Evolutionary conservation across 2,329 filamentous ascomycete species (phyloP), one percentile per base, ranked within the genome.

Genomic region (Talaromyces atroroseus): DNA sequence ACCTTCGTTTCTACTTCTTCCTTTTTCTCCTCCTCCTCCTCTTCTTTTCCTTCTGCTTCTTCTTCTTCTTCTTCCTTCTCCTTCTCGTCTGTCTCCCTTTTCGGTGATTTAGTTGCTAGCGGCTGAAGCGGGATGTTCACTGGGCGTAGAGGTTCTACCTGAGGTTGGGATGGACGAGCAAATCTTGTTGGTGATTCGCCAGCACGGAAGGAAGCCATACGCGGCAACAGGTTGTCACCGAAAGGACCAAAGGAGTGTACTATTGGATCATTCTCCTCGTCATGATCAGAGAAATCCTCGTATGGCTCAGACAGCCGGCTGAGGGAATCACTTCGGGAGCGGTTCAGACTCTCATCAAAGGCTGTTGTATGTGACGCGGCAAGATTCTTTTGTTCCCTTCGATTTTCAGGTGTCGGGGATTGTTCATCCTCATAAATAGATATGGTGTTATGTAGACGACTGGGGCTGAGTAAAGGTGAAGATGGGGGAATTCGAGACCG

Each of bases 221-320:
- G 86, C 59, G 84, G 83, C n/a, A 92, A 84, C 38, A 96, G 80
- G 68, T 96, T 90, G 54, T 89, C 88, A 44, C 90, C 91, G 66
- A 89, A 95, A 0, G 91, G 90, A 16, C 91, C 92, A 63, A 96
- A 96, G 0, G 92, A 96, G 71, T 94, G 89, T 18, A 96, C 79
- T 54, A 96, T 85, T 2, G 92, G 92, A 64, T 97, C 94, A 61
- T 96, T 96, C 73, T 97, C 92, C 76, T 96, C 92, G 64, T 92
- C 88, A 0, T 89, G 86, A 61, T 95, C 85, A 51, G 89, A 86
- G 53, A 87, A 83, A 18, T 91, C 85, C 18, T 87, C 85, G 18
- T 38, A 49, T 5, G 75, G 70, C 53, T 73, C 71, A 57, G 66
- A 67, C 38, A 68, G 54, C 20, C 72, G 70, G 56, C 68, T 70